Evolutionary conservation across 805 yeast species (phyloP).

Genomic region (Millerago galiae): DNA sequence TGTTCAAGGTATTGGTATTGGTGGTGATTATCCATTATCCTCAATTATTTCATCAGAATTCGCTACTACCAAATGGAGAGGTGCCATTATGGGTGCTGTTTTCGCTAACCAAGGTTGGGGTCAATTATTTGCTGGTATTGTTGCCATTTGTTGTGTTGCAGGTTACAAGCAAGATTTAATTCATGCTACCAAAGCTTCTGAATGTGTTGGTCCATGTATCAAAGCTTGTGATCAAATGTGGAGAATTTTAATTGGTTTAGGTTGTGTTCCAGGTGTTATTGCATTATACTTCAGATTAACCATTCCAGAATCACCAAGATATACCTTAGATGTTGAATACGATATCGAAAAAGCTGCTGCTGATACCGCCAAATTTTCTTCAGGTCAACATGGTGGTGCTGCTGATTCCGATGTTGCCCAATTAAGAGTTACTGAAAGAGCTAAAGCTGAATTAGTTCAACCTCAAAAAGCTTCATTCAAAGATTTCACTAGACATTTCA

Average conservation of each 20-base stretch:
- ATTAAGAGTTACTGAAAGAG: constrained; percentile 41
- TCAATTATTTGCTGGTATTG: constrained; percentile 81
- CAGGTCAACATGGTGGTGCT: constrained; percentile 49
- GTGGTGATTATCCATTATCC: constrained; percentile 94
- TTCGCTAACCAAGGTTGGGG: constrained; percentile 98
- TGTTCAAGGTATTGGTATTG: constrained; percentile 92
- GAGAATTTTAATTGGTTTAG: constrained; percentile 87
- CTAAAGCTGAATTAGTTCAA: constrained; percentile 43
- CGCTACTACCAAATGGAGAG: constrained; percentile 94
- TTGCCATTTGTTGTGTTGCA: constrained; percentile 68
- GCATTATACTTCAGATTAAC: constrained; percentile 90
- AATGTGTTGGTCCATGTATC: constrained; percentile 62
- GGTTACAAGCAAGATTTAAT: constrained; percentile 64
- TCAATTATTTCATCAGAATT: constrained; percentile 92
- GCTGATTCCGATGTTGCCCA: constrained; percentile 36
- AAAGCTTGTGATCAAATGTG: constrained; percentile 89
- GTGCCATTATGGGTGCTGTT: constrained; percentile 95
- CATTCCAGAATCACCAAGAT: constrained; percentile 93
- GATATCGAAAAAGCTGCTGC: constrained; percentile 52
- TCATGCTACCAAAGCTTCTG: constrained; percentile 44
- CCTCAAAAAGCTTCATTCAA: constrained; percentile 79
- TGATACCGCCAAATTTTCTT: constrained; percentile 43
- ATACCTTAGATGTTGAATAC: constrained; percentile 67
- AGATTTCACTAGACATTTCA: constrained; percentile 69
- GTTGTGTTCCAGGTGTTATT: constrained; percentile 80